Conservation (phyloP, 495 filamentous ascomycete species). For the Aspergillus affinis region DNA sequence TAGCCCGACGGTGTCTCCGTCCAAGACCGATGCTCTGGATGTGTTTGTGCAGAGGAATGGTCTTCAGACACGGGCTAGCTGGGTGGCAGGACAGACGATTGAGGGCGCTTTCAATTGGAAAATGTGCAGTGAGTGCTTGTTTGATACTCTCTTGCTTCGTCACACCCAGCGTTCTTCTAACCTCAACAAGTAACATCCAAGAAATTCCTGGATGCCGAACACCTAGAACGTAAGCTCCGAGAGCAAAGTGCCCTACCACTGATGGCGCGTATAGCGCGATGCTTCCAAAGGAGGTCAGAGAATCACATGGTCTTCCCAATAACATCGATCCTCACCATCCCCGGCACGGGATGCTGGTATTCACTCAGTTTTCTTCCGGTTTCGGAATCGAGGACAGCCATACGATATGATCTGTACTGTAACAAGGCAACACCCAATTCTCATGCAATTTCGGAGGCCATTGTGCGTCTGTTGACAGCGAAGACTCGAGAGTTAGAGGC, state of each 20-base stretch:
- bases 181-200: background rate
- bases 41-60: slow-evolving; percentile 14
- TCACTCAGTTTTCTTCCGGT: slow-evolving; percentile 20
- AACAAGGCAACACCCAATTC: background rate
- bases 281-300: slow-evolving; percentile 3
- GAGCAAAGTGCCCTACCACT: background rate
- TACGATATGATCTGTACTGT: slow-evolving; percentile 27
- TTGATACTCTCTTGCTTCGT: background rate
- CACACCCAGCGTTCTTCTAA: background rate
- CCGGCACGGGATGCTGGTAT: slow-evolving; percentile 17
- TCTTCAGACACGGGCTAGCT: slow-evolving; percentile 19
- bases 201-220: background rate
- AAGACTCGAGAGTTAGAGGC: slow-evolving; percentile 10
- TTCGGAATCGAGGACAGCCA: slow-evolving; percentile 17
- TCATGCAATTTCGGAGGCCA: background rate
- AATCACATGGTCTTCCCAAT: slow-evolving; percentile 17
- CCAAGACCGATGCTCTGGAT: slow-evolving; percentile 15
- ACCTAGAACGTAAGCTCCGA: background rate
- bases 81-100: slow-evolving; percentile 37
- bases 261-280: background rate
- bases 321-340: slow-evolving; percentile 17
- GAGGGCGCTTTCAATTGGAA: slow-evolving; percentile 51
- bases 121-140: slow-evolving; percentile 21
- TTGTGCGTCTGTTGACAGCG: slow-evolving; percentile 6
- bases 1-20: slow-evolving; percentile 13